Percentiles rank a stretch among this genome's conserved stretches.
phyloP scores from a whole-genome alignment of 1,139 yeast genomes.

The Geotrichum histeridarum region DNA sequence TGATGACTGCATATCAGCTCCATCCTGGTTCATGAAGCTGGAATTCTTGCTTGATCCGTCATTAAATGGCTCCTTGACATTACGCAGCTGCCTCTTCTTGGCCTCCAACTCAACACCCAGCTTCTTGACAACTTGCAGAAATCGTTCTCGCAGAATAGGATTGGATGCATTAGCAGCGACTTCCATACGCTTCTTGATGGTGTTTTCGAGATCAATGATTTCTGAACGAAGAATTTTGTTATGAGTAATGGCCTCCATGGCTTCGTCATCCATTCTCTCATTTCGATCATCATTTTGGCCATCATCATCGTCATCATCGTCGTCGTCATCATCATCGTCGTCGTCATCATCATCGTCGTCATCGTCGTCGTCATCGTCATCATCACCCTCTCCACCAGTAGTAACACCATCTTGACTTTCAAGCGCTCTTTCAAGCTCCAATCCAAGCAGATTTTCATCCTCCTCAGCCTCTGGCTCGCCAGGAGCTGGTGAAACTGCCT shows the following conservation, averaged over 20 bases:
- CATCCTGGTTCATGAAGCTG: neutral
- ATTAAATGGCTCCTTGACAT: conserved; percentile 26
- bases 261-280: conserved; percentile 40
- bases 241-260: conserved; percentile 52
- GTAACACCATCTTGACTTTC: conserved; percentile 26
- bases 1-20: neutral
- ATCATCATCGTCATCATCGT: conserved; percentile 51
- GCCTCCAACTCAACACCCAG: conserved; percentile 77
- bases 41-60: conserved; percentile 23
- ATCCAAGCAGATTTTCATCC: conserved; percentile 29
- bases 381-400: conserved; percentile 26
- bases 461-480: conserved; percentile 27
- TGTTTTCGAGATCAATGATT: conserved; percentile 72
- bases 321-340: conserved; percentile 44
- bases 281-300: conserved; percentile 54
- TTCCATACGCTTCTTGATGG: conserved; percentile 68
- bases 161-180: conserved; percentile 76
- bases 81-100: conserved; percentile 65
- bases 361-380: conserved; percentile 25
- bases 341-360: conserved; percentile 25
- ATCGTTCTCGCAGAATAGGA: conserved; percentile 83
- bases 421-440: conserved; percentile 26
- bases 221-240: conserved; percentile 79
- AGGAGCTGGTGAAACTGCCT: conserved; percentile 24
- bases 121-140: conserved; percentile 72